Evolutionary conservation across 305 asterid genomes (phyloP), one percentile per base, ranked within the genome.

Genomic region (Fraxinus floribunda): DNA sequence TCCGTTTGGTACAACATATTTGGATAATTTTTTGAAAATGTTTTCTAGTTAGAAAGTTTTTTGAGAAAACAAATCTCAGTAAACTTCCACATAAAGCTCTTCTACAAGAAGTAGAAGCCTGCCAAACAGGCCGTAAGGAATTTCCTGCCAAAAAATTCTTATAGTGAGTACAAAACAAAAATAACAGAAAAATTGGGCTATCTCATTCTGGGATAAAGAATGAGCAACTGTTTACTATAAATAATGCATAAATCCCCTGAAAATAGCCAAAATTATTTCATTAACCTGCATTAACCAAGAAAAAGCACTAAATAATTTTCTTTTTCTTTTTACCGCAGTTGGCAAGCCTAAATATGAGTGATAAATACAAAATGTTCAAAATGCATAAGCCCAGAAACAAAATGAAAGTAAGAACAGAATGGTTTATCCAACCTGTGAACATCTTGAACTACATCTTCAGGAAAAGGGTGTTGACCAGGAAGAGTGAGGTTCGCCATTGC

Each of bases 401-500:
- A 38, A n/a, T 30, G 18, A 34, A 36, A 55, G 5, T 49, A 49
- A 62, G 9, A 9, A 11, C 24, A 76, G 10, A 46, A 8, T 1
- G 79, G 30, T 75, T 20, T 4, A 5, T 9, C 82, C 68, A 90
- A 91, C 98, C 96, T 89, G 78, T 90, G 93, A 77, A 94, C 85
- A 46, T 91, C 90, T 16, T 82, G 90, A 85, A 89, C 98, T 16
- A 94, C 94, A 16, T 85, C 80, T 34, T 94, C 97, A 49, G 98
- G 98, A 86, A 85, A 64, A 41, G 98, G 96, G 82, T 92, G 98
- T 77, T 94, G 98, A 24, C 96, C 97, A 3, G 92, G 91, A 36
- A 94, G 94, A 84, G 94, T 90, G 44, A 89, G 71, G 89, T 90
- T 91, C 82, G 79, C 75, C 86, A 79, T 36, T 64, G 88, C 86